Conservation (phyloP, 2,329 filamentous ascomycete species). For the Beauveria sp. region DNA sequence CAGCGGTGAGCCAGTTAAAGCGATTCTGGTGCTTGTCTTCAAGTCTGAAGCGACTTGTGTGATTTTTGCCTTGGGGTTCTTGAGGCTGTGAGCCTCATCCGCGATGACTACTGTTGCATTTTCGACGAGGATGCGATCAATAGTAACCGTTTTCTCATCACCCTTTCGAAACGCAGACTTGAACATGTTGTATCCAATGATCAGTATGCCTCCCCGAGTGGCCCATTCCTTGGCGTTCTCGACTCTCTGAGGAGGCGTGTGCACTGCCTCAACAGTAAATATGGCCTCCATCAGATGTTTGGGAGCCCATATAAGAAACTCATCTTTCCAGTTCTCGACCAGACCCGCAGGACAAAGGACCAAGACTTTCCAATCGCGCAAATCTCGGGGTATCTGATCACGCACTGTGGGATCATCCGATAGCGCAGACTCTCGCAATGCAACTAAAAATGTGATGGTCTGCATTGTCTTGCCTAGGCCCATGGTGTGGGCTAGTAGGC, state of each 20-base stretch:
- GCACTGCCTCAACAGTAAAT: slow-evolving; percentile 42
- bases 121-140: slow-evolving; percentile 43
- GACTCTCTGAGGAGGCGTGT: slow-evolving; percentile 30
- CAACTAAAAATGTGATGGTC: slow-evolving; percentile 72
- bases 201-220: slow-evolving; percentile 58
- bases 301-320: slow-evolving; percentile 64
- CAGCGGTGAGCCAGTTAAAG: slow-evolving; percentile 78
- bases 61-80: slow-evolving; percentile 51
- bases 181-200: slow-evolving; percentile 70
- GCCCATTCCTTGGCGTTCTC: slow-evolving; percentile 51
- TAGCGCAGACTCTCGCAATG: slow-evolving; percentile 57
- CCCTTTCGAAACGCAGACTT: slow-evolving; percentile 19
- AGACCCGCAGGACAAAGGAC: slow-evolving; percentile 69
- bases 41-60: slow-evolving; percentile 50
- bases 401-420: slow-evolving; percentile 50
- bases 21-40: slow-evolving; percentile 63
- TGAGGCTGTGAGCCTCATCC: slow-evolving; percentile 78
- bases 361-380: slow-evolving; percentile 57
- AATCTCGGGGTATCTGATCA: slow-evolving; percentile 58
- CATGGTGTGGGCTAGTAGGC: slow-evolving; percentile 83
- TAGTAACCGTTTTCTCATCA: slow-evolving; percentile 19
- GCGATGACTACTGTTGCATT: slow-evolving; percentile 67
- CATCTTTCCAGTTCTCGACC: slow-evolving; percentile 76
- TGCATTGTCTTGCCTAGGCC: slow-evolving; percentile 91
- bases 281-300: slow-evolving; percentile 45